Conservation (phyloP, 164 flowering plant species). For the Annona cherimola region DNA sequence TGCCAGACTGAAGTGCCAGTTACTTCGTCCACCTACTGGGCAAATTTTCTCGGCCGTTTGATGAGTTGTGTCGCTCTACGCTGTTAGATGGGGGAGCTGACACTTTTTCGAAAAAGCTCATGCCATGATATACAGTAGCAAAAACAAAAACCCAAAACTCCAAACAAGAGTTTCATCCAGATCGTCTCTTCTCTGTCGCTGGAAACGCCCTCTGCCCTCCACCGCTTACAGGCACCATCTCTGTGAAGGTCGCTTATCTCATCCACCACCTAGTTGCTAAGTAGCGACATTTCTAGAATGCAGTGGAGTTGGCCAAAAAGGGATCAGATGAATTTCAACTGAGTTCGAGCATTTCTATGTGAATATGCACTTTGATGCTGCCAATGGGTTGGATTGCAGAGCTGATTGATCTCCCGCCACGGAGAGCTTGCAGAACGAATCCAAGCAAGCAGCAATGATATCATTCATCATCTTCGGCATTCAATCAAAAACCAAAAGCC, state of each 20-base stretch:
- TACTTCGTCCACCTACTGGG: too few relatives aligned
- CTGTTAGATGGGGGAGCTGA: too few relatives aligned
- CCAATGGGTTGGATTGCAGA: conserved; percentile 44
- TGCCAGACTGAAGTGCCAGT: too few relatives aligned
- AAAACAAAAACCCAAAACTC: too few relatives aligned
- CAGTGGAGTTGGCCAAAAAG: conserved; percentile 59
- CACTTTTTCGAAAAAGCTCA: too few relatives aligned
- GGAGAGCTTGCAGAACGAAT: conserved; percentile 86
- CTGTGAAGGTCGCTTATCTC: conserved; percentile 61
- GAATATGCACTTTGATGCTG: conserved; percentile 71
- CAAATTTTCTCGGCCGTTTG: too few relatives aligned
- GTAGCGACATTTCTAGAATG: conserved; percentile 58
- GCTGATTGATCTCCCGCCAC: conserved; percentile 77
- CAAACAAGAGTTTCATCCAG: too few relatives aligned
- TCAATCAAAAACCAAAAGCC: conserved; percentile 72
- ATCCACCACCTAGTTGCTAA: conserved; percentile 70
- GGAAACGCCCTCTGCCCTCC: conserved; percentile 38
- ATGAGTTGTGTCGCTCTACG: too few relatives aligned
- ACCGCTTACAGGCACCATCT: conserved; percentile 81
- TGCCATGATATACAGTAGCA: too few relatives aligned
- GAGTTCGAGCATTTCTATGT: conserved; percentile 89
- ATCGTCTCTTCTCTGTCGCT: too few relatives aligned
- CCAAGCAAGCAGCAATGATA: conserved; percentile 60
- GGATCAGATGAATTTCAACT: conserved; percentile 74
- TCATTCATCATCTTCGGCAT: conserved; percentile 60